Base-by-base conservation (phyloP, 2,329 filamentous ascomycete species). In the Pseudogymnoascus sp. region DNA sequence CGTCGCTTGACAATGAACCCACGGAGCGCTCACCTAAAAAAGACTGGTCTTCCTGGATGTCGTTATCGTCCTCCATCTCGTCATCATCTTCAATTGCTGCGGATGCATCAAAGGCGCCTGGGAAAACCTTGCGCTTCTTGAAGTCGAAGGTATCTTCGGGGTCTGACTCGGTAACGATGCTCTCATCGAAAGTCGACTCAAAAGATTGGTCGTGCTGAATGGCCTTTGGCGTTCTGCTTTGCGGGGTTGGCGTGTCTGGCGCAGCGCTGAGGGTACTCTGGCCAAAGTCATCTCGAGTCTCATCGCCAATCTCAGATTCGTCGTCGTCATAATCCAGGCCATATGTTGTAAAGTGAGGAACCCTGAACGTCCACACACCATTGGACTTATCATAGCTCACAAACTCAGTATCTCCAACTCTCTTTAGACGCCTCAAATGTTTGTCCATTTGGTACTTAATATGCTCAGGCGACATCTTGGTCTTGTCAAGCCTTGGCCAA, bases 271-370 rank as follows among this genome's bases (percentile, higher is more conserved):
- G 72, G 65, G 76, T 77, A 74, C 79, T 82, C 70, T 79, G 76
- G 62, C 76, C 75, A 64, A 77, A 77, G 70, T 77, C 73, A 71
- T 75, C 68, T 33, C 71, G 71, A 63, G 68, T 70, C 33, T 78
- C 75, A 64, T 80, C 79, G 68, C 84, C 84, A 6, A 79, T 79
- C 55, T 87, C 87, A 48, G 92, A 89, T 60, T 87, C 84, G 40
- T 89, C 81, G 31, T 81, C 78, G 31, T 65, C 65, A 13, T 90
- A 90, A 66, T 93, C 88, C 61, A 97, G 81, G 40, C 89, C 92
- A 72, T 99, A 99, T 1, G 92, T 96, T 1, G 93, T 97, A 74
- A 95, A 99, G 74, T 99, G 94, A 70, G 93, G 87, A n/a, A 99
- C 94, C 8, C 80, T 86, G 77, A 99, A 99, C 12, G 84, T 84